Conservation (phyloP, 805 yeast species). For the Torulaspora gathmanii region DNA sequence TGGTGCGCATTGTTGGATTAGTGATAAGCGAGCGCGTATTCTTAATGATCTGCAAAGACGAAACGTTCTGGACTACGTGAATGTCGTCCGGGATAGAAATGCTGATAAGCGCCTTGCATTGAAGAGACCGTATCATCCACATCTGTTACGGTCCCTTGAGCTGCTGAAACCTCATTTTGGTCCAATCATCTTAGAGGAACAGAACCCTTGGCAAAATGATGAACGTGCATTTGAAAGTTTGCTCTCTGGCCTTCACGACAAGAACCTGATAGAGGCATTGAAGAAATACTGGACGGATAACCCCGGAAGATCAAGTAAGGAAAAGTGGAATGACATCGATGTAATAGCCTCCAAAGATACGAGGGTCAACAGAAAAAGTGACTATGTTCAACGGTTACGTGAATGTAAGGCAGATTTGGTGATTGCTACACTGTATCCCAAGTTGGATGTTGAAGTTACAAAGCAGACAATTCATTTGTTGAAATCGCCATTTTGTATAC, state of each 20-base stretch:
- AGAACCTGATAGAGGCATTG: conserved; percentile 48
- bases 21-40: conserved; percentile 74
- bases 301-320: conserved; percentile 48
- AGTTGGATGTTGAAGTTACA: conserved; percentile 90
- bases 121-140: conserved; percentile 87
- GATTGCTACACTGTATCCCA: conserved; percentile 77
- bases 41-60: conserved; percentile 70
- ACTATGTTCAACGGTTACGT: conserved; percentile 42
- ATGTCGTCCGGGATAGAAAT: conserved; percentile 56
- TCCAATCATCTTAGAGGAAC: conserved; percentile 65
- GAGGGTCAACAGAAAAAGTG: conserved; percentile 29
- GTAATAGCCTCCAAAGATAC: conserved; percentile 41
- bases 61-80: conserved; percentile 79
- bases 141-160: conserved; percentile 68
- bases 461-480: conserved; percentile 83
- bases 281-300: conserved; percentile 54
- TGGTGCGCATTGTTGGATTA: conserved; percentile 98
- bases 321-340: conserved; percentile 79
- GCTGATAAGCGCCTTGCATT: conserved; percentile 46
- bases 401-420: conserved; percentile 82
- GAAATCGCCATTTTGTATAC: conserved; percentile 95
- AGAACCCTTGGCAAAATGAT: conserved; percentile 76
- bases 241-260: conserved; percentile 59
- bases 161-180: conserved; percentile 60
- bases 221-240: conserved; percentile 53